These are phyloP conservation scores for Teratosphaeria destructans DNA, from an alignment of 2,329 filamentous ascomycete species.

Conservation along the genomic window DNA sequence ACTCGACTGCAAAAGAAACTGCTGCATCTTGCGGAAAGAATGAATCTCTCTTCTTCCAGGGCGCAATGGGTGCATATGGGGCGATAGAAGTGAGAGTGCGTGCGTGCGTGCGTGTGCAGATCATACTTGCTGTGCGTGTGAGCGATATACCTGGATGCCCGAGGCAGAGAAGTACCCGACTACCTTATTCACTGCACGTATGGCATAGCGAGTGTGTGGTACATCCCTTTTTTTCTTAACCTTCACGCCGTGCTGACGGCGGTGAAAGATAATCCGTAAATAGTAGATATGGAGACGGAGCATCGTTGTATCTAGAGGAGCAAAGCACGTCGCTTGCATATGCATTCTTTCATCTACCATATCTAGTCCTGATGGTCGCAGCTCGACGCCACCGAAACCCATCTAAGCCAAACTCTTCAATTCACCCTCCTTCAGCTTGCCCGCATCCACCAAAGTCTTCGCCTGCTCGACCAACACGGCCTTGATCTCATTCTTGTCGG, in stretches of 20 bases:
- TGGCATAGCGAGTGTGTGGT: neutral
- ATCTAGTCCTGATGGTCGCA: neutral
- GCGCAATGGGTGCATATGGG: neutral
- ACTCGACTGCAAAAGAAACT: neutral
- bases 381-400: neutral
- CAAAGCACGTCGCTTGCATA: too few species aligned
- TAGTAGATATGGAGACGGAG: too few species aligned
- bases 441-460: conserved; percentile 64
- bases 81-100: neutral
- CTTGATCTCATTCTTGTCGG: conserved; percentile 78
- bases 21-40: neutral
- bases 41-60: neutral
- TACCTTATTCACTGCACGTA: neutral
- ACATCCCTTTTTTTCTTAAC: neutral
- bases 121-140: neutral
- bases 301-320: too few species aligned
- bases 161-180: neutral
- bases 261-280: too few species aligned
- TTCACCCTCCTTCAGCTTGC: conserved; percentile 79
- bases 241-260: neutral
- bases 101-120: neutral
- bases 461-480: conserved; percentile 67
- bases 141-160: neutral
- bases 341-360: neutral
- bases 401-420: conserved; percentile 44